Evolutionary conservation across 192 early-diverging fungal species (phyloP).

Genomic region (Entomortierella chlamydospora): DNA sequence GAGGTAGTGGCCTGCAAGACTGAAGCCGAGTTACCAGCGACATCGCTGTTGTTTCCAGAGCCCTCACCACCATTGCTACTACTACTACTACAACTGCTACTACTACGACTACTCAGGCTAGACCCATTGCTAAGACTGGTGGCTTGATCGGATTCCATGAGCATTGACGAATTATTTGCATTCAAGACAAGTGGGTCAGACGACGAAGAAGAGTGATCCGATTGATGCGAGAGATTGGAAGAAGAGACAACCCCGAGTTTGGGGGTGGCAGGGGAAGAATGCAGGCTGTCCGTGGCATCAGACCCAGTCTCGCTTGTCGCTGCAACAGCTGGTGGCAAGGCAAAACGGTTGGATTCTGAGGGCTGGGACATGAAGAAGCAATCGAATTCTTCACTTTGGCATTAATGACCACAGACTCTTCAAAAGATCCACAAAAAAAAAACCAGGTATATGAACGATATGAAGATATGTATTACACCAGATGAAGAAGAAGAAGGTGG

Average conservation of each 20-base stretch:
- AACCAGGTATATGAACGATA: not conserved
- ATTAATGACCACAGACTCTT: not conserved
- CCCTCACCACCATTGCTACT: not conserved
- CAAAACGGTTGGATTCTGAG: slow-evolving; percentile 29
- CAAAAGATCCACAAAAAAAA: not conserved
- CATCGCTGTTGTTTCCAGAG: too few relatives aligned
- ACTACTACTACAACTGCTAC: not conserved
- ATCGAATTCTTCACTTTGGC: slow-evolving; percentile 7
- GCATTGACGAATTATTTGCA: not conserved
- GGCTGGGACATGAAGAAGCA: slow-evolving; percentile 41
- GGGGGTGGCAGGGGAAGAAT: not conserved
- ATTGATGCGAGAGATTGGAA: not conserved
- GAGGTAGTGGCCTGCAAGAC: not conserved
- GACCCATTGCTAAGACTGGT: slow-evolving; percentile 3
- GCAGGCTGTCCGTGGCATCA: slow-evolving; percentile 18
- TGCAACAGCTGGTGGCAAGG: slow-evolving; percentile 20
- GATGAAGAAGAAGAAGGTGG: not conserved
- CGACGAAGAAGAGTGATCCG: slow-evolving; percentile 7
- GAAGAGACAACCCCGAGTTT: not conserved
- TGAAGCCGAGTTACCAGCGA: too few relatives aligned
- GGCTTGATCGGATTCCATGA: slow-evolving; percentile 6
- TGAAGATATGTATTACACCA: too few relatives aligned
- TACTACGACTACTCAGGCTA: not conserved
- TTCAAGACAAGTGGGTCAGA: not conserved
- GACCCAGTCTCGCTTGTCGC: slow-evolving; percentile 10